Conservation (phyloP, 768 basidiomycete genomes). For the Pleurotus giganteus region DNA sequence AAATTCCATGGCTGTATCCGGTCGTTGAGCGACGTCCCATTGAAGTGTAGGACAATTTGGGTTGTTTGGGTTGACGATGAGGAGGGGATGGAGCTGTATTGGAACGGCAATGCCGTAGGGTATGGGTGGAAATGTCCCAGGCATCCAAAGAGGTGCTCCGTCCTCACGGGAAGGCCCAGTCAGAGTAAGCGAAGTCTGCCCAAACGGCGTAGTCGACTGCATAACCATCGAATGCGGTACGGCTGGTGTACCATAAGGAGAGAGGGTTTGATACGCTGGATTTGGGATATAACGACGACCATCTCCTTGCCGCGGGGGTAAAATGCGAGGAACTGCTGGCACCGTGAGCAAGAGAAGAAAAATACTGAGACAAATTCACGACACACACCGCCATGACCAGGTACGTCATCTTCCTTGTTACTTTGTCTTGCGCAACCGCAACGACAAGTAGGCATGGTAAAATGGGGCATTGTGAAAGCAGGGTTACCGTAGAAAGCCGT, state of each 20-base stretch:
- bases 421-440: background rate
- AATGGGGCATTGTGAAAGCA: background rate
- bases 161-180: slow-evolving; percentile 3
- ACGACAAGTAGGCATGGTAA: background rate
- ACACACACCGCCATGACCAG: background rate
- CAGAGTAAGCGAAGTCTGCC: background rate
- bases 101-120: slow-evolving; percentile 9
- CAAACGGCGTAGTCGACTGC: background rate
- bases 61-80: slow-evolving; percentile 9
- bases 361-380: background rate
- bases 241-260: background rate
- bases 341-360: background rate
- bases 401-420: background rate
- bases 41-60: slow-evolving; percentile 4
- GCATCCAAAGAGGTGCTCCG: slow-evolving; percentile 4
- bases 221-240: slow-evolving; percentile 1
- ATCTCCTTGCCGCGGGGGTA: background rate
- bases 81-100: slow-evolving; percentile 5
- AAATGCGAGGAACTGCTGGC: slow-evolving; percentile 4
- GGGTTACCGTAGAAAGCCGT: background rate
- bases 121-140: slow-evolving; percentile 5
- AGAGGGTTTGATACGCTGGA: background rate
- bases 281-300: background rate
- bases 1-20: slow-evolving; percentile 7
- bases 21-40: slow-evolving; percentile 4